Percentiles rank a stretch among this genome's conserved stretches.
These are phyloP conservation scores for Microcyclosporella mali DNA, from an alignment of 2,329 filamentous ascomycete species.

Conservation along the genomic window DNA sequence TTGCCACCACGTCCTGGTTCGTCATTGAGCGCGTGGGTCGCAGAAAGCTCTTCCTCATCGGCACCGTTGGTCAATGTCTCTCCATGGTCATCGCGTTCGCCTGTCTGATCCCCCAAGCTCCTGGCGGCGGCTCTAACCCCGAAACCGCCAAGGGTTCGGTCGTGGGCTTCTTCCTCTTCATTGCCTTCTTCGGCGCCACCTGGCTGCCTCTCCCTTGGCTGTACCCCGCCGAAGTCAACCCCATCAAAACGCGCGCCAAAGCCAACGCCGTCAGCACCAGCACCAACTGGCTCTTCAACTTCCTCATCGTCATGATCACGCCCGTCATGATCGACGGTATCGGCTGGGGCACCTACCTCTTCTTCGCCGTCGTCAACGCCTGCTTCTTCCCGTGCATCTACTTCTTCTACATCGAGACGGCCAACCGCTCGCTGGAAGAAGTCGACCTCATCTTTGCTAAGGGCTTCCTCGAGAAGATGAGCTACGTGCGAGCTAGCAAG, in stretches of 20 bases:
- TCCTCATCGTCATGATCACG: conserved; percentile 28
- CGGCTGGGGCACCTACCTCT: conserved; percentile 15
- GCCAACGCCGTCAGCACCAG: conserved; percentile 43
- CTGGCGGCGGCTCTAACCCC: conserved; percentile 32
- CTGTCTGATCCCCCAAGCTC: conserved; percentile 36
- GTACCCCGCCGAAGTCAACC: conserved; percentile 39
- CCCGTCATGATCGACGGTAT: conserved; percentile 24
- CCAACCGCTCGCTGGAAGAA: conserved; percentile 30
- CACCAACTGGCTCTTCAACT: conserved; percentile 43
- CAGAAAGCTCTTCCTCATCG: conserved; percentile 38
- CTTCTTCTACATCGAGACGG: conserved; percentile 31
- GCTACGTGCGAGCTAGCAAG: conserved; percentile 32
- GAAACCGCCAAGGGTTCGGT: conserved; percentile 42
- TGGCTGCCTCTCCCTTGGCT: conserved; percentile 30
- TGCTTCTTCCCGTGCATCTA: conserved; percentile 22
- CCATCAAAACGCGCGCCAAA: conserved; percentile 51
- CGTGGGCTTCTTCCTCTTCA: conserved; percentile 63
- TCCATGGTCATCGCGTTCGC: conserved; percentile 47
- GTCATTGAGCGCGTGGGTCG: conserved; percentile 57
- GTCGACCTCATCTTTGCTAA: conserved; percentile 32
- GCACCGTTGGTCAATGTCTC: conserved; percentile 48
- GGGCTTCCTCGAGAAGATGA: conserved; percentile 28
- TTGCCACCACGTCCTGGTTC: conserved; percentile 53
- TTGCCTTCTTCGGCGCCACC: conserved; percentile 61
- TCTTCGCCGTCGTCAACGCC: conserved; percentile 21